Evolutionary conservation across 371 early-diverging fungal genomes (phyloP), one percentile per base, ranked within the genome.

Genomic region (Mortierella sp.): DNA sequence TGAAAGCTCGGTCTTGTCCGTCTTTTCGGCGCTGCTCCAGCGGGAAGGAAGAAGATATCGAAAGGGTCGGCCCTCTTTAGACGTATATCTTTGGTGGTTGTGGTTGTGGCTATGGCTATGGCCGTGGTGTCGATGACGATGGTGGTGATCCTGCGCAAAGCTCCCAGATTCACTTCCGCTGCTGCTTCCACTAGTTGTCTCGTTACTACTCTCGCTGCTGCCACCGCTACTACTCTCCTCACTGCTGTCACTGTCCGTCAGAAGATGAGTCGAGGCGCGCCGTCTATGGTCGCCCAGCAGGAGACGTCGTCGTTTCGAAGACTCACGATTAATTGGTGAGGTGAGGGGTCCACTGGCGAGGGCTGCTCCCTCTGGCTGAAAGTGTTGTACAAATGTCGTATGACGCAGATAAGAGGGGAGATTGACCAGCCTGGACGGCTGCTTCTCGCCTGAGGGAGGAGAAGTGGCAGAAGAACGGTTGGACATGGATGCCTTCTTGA

Each of bases 1-100:
- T 3, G 90, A 88, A 16, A 95, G 84, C 54, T 91, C 91, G 14
- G 94, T 84, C 73, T 90, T 88, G 9, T 88, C 80, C 4, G 90
- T 91, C 79, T 94, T 94, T 74, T 94, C 94, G 55, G 89, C 89
- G 5, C 79, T 70, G 74, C 92, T 94, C 95, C 94, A 95, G 31
- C 85, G 80, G 2, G 92, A 89, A 11, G 95, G 95, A 43, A 94
- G 81, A 44, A 79, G 86, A 53, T 81, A 86, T 28, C 79, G 76
- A 0, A 81, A 61, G 3, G 86, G 79, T 9, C 67, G 73, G 10
- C 69, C 72, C 0, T 72, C 79, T 1, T 31, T 61, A 19, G 34
- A 8, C 34, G 61, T 13, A 14, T n/a, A 34, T 34, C 19, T 8
- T 8, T 61, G 61, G 34, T 61, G 61, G 34, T 8, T 61, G 37